Evolutionary conservation across 768 basidiomycete genomes (phyloP).

Genomic region (Steccherinum ochraceum): DNA sequence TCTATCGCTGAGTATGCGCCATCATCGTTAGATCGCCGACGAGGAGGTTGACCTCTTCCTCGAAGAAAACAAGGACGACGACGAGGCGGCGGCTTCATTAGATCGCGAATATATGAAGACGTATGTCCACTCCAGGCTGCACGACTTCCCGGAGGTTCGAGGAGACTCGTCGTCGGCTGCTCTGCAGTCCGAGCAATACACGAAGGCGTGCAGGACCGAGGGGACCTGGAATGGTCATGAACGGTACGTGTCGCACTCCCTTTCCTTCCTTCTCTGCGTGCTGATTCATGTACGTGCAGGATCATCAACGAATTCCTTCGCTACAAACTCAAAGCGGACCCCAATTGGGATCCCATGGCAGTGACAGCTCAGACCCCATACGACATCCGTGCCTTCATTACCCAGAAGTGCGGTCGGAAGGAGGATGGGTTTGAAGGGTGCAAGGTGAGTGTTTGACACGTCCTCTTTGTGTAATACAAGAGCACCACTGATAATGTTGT

Average conservation of each 20-base stretch:
- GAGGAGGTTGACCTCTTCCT: background rate
- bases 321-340: background rate
- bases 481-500: background rate
- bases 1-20: background rate
- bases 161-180: background rate
- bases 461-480: background rate
- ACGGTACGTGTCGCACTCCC: background rate
- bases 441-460: background rate
- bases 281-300: background rate
- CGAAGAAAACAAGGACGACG: background rate
- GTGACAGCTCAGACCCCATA: background rate
- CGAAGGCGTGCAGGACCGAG: background rate
- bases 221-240: background rate
- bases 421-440: conserved; percentile 1
- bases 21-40: background rate
- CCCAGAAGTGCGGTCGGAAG: conserved; percentile 1
- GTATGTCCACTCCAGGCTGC: background rate
- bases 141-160: background rate
- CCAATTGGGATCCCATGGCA: background rate
- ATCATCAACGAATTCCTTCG: background rate
- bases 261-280: background rate
- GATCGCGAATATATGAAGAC: background rate
- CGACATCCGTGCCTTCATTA: background rate
- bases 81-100: background rate
- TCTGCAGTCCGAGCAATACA: background rate